phyloP scores from a whole-genome alignment of 208 protist genomes.

The Naegleria lovaniensis region DNA sequence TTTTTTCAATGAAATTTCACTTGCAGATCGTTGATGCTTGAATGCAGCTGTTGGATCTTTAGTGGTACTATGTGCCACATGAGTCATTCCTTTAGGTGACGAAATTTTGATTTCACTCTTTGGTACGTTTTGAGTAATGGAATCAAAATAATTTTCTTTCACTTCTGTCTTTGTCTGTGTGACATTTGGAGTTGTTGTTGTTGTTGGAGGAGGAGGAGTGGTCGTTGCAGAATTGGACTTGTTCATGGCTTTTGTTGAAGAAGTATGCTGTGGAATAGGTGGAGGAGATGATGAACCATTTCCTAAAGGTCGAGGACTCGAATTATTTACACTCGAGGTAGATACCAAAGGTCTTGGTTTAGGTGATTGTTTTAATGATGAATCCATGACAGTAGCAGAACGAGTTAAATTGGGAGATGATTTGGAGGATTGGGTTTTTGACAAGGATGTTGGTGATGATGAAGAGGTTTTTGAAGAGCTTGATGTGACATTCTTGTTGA shows the following conservation, averaged over 20 bases:
- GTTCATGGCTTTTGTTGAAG: neutral
- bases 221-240: too few relatives aligned
- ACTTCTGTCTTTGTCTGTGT: neutral
- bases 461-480: neutral
- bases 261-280: neutral
- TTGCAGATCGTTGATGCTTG: neutral
- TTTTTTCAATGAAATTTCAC: neutral
- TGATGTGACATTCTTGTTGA: neutral
- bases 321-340: neutral
- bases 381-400: neutral
- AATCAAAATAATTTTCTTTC: neutral
- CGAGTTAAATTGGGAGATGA: too few relatives aligned
- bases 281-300: neutral
- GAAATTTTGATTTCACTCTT: slow-evolving; percentile 3
- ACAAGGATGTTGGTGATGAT: neutral
- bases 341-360: neutral
- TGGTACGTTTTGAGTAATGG: neutral
- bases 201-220: neutral
- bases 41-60: neutral
- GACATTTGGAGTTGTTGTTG: neutral
- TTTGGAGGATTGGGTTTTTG: too few relatives aligned
- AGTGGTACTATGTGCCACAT: neutral
- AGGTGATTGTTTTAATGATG: neutral
- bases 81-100: neutral
- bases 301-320: neutral